Evolutionary conservation across 768 basidiomycete species (phyloP), one percentile per base, ranked within the genome.

Genomic region (Pleurotus pulmonarius): DNA sequence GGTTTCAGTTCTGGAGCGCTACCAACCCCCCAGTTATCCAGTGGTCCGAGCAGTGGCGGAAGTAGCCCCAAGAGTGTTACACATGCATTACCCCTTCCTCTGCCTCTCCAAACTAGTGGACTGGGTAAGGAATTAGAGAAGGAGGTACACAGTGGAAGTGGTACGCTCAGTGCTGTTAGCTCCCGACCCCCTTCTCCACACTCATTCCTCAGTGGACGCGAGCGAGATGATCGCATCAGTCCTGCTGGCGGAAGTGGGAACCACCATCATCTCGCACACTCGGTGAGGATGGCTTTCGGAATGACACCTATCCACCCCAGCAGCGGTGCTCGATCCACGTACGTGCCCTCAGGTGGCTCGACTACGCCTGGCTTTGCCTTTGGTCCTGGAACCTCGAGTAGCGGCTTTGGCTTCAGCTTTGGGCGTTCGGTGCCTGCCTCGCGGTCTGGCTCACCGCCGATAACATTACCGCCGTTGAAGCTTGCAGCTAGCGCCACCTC

Each of bases 261-360:
- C 39, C 81, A 85, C 57, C 80, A 83, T 58, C 85, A 90, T 64
- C 81, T 95, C 38, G 91, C 90, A 3, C 89, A 92, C 65, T 90
- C 88, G 0, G 88, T 96, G 20, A 85, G 90, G 39, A 77, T 87
- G 29, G 94, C 93, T 47, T 97, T 97, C 61, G 92, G 90, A 3
- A 95, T 94, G 90, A 94, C 93, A 5, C 92, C 91, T 0, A 92
- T 93, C 39, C 80, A 80, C 52, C 65, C 60, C 11, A 39, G n/a
- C 5, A 53, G 18, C 18, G 25, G 39, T 47, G 34, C 5, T 55
- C 55, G 51, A 49, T 16, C 58, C 61, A 25, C 60, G 67, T 49
- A 45, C 53, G 58, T 63, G 67, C 43, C 64, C 65, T 49, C 58
- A 65, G n/a, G 26, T 24, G 46, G 38, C 53, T 39, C 18, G 20